Evolutionary conservation across 2,329 filamentous ascomycete species (phyloP), one percentile per base, ranked within the genome.

Genomic region (Proliferodiscus dingleyae): DNA sequence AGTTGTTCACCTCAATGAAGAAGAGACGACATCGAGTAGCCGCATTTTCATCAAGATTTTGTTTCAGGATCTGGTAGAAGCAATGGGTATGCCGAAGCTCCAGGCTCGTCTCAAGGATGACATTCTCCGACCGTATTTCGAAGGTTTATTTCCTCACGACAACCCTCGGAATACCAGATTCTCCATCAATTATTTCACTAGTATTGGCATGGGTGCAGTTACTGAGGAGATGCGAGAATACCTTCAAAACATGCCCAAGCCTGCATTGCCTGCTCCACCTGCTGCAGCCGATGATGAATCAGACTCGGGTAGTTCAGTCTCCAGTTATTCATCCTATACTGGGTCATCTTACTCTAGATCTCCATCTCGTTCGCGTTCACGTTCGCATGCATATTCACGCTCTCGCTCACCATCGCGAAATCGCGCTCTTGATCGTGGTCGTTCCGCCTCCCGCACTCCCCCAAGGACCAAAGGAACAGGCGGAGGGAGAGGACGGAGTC

Each of bases 101-200:
- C 82, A 85, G 56, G 78, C 82, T 37, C 80, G 87, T 15, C 76
- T 96, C 68, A 80, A 76, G 54, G 89, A 95, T 56, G 86, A 93
- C 34, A 77, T 81, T 40, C 73, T 97, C 30, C 82, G 84, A 50
- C 81, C 89, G 40, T 86, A 80, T 63, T 80, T 96, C 48, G 80
- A 84, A 30, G 91, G 91, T 23, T 71, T 98, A 34, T 97, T 98
- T 74, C 93, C 93, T 0, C 84, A 74, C 50, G 90, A 97, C 64
- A 88, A 89, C 60, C 81, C 89, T 19, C 83, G 87, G 62, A 93
- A 96, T 67, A 89, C 90, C 30, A 83, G 91, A 43, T 98, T 98
- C 73, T 88, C 90, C 41, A 95, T 98, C 81, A 98, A 98, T 69
- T 98, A 96, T 75, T 97, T 98, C 66, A 98, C 93, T 8, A 93